Percentiles rank a stretch among this genome's conserved stretches.
These are phyloP conservation scores for Halenospora varia DNA, from an alignment of 495 filamentous ascomycete species.

Conservation along the genomic window DNA sequence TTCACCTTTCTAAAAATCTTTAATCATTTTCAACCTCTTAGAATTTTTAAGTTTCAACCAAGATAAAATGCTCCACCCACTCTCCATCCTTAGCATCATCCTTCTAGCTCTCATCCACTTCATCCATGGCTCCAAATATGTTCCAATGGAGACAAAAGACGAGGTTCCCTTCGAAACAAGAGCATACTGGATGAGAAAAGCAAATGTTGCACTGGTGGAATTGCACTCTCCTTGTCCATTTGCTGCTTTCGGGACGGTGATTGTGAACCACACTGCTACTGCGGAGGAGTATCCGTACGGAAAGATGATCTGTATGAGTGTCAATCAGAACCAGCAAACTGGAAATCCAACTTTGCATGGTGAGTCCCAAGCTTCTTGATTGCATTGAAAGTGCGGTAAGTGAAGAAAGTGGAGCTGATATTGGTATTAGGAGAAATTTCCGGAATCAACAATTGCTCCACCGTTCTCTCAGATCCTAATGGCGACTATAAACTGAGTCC, in stretches of 20 bases:
- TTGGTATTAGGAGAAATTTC: conserved; percentile 42
- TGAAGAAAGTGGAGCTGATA: neutral
- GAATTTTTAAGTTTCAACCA: neutral
- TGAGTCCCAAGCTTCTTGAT: no score
- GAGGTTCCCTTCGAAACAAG: conserved; percentile 33
- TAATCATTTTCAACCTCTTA: neutral
- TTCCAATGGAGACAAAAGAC: conserved; percentile 16
- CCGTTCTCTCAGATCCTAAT: conserved; percentile 38
- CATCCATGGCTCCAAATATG: conserved; percentile 2
- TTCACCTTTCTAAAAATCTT: neutral
- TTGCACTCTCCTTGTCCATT: conserved; percentile 42
- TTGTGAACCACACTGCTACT: conserved; percentile 48
- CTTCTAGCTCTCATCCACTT: conserved; percentile 20
- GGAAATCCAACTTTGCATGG: conserved; percentile 49
- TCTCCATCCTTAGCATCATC: conserved; percentile 18
- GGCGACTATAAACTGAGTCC: conserved; percentile 39
- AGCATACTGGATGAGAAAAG: conserved; percentile 45
- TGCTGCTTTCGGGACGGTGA: conserved; percentile 45
- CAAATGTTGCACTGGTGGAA: conserved; percentile 38
- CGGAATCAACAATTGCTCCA: conserved; percentile 48
- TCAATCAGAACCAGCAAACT: conserved; percentile 33
- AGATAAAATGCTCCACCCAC: conserved; percentile 20
- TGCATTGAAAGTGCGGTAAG: no score
- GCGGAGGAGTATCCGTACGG: conserved; percentile 26
- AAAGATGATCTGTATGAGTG: conserved; percentile 43